phyloP scores from a whole-genome alignment of 192 early-diverging fungal species.

The Spizellomyces sp. region DNA sequence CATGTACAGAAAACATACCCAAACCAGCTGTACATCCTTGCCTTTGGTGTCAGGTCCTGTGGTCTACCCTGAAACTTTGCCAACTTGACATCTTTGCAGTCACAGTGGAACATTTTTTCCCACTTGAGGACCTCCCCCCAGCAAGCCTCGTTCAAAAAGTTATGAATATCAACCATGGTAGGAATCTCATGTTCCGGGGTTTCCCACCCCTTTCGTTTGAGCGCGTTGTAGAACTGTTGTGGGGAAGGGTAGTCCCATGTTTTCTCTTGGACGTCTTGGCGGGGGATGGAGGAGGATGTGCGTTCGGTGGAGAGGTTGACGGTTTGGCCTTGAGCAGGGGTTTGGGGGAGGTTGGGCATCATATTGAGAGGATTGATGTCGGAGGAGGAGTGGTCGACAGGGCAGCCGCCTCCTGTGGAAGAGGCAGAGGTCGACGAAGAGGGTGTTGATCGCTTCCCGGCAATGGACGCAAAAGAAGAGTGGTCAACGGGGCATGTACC shows the following conservation, averaged over 20 bases:
- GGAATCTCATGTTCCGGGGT: slow-evolving; percentile 79
- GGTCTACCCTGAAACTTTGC: slow-evolving; percentile 87
- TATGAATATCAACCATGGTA: slow-evolving; percentile 97
- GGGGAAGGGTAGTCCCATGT: slow-evolving; percentile 50
- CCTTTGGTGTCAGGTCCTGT: slow-evolving; percentile 76
- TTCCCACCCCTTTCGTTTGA: slow-evolving; percentile 88
- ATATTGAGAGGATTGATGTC: slow-evolving; percentile 85
- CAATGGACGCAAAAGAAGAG: slow-evolving; percentile 11
- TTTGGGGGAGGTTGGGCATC: slow-evolving; percentile 83
- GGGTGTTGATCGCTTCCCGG: slow-evolving; percentile 1
- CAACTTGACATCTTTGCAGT: slow-evolving; percentile 68
- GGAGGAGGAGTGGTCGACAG: slow-evolving; percentile 53
- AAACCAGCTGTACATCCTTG: slow-evolving; percentile 63
- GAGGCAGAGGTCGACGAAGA: slow-evolving; percentile 8
- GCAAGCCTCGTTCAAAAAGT: slow-evolving; percentile 94
- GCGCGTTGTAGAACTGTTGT: slow-evolving; percentile 92
- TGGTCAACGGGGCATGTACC: slow-evolving; percentile 17
- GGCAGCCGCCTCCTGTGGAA: slow-evolving; percentile 39
- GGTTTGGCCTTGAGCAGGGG: slow-evolving; percentile 65
- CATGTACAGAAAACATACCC: slow-evolving; percentile 52
- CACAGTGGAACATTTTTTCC: slow-evolving; percentile 65
- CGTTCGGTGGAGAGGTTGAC: slow-evolving; percentile 77
- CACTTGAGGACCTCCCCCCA: slow-evolving; percentile 95
- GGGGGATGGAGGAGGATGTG: slow-evolving; percentile 80
- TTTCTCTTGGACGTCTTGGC: slow-evolving; percentile 35